phyloP scores from a whole-genome alignment of 768 basidiomycete genomes.

The Tricholoma sp. region DNA sequence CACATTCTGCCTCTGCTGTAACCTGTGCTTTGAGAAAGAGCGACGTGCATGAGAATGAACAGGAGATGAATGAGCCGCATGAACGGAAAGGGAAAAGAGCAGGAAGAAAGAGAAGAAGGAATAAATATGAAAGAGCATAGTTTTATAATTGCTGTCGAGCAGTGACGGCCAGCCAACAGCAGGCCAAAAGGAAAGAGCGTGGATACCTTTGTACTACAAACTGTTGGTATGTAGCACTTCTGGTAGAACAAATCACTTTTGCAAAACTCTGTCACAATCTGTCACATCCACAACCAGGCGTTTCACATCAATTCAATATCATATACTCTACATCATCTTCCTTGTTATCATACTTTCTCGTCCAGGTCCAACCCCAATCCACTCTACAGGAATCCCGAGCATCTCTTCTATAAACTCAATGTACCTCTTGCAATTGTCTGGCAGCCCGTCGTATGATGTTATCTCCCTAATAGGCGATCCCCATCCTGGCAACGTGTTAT shows the following conservation, averaged over 20 bases:
- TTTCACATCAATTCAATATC: too few species aligned
- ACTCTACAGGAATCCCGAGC: slow-evolving; percentile 71
- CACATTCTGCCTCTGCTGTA: slow-evolving; percentile 11
- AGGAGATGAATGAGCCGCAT: slow-evolving; percentile 36
- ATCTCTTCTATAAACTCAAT: slow-evolving; percentile 80
- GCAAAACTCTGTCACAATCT: too few species aligned
- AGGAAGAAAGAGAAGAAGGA: slow-evolving; percentile 25
- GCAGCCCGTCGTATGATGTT: slow-evolving; percentile 67
- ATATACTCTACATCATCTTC: too few species aligned
- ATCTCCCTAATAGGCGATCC: slow-evolving; percentile 63
- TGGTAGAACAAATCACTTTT: too few species aligned
- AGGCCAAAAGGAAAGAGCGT: slow-evolving; percentile 10
- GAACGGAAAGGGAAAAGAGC: slow-evolving; percentile 21
- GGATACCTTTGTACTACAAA: too few species aligned
- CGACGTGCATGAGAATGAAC: slow-evolving; percentile 28
- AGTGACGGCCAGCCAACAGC: slow-evolving; percentile 9
- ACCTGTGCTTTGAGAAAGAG: slow-evolving; percentile 20
- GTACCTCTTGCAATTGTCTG: slow-evolving; percentile 81
- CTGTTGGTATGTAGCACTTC: too few species aligned
- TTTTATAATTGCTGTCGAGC: slow-evolving; percentile 14
- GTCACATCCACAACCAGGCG: too few species aligned
- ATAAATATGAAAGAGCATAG: slow-evolving; percentile 27
- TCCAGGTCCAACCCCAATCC: slow-evolving; percentile 91
- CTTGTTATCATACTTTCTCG: slow-evolving; percentile 66
- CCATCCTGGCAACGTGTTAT: slow-evolving; percentile 92